Evolutionary conservation across 1,139 yeast species (phyloP).

Genomic region (Groenewaldozyma auringiensis): DNA sequence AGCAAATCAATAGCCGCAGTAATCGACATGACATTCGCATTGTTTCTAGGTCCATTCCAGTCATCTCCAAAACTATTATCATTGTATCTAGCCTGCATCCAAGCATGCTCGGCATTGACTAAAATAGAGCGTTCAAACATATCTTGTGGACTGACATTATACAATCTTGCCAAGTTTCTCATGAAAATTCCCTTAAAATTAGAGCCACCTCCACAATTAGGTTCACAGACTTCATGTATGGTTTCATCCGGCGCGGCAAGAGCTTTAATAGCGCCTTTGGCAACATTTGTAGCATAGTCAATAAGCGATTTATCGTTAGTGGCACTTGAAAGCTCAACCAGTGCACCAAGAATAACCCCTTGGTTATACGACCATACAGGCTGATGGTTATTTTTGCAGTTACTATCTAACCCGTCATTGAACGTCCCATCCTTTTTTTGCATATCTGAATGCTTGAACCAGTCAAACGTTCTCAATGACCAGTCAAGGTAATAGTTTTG

Average conservation of each 20-base stretch:
- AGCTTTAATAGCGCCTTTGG: conserved; percentile 11
- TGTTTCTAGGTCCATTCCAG: neutral
- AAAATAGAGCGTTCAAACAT: neutral
- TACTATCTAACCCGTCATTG: conserved; percentile 14
- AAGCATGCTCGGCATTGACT: neutral
- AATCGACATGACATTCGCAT: neutral
- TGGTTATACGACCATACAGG: conserved; percentile 17
- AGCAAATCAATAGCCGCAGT: conserved; percentile 2
- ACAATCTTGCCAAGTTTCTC: conserved; percentile 14
- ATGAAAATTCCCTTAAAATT: conserved; percentile 18
- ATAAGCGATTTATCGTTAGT: conserved; percentile 6
- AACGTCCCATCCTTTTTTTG: conserved; percentile 11
- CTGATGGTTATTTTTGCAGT: conserved; percentile 14
- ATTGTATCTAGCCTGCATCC: neutral
- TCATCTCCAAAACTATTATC: neutral
- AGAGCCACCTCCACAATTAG: conserved; percentile 16
- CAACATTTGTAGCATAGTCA: conserved; percentile 11
- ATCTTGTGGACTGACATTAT: neutral
- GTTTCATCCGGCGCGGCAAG: conserved; percentile 11
- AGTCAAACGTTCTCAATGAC: conserved; percentile 14
- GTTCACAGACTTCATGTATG: conserved; percentile 16
- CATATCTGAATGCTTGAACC: conserved; percentile 13
- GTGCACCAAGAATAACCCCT: conserved; percentile 17
- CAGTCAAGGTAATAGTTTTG: conserved; percentile 11
- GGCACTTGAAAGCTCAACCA: conserved; percentile 13